Base-by-base conservation (phyloP, 225 moss, liverwort and hornwort genomes). In the Lunularia cruciata region DNA sequence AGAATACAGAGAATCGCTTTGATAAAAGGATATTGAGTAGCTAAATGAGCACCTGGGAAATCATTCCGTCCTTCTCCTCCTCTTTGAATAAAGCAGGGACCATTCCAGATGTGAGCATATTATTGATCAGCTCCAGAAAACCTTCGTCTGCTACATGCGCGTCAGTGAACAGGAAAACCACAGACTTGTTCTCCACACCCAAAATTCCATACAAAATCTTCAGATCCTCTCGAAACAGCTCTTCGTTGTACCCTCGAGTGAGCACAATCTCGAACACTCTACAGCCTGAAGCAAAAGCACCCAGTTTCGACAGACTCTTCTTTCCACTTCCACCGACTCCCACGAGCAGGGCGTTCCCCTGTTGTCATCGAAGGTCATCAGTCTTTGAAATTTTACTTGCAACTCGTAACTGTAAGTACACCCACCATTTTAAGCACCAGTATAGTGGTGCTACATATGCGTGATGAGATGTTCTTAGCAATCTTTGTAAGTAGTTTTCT, bases 251-350 rank as follows among this genome's bases (percentile, higher is more conserved):
- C 5, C 89, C 88, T 27, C 88, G 88, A 48, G 85, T 74, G 39
- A 95, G 82, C 48, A 89, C 85, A 4, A 95, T 92, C 72, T 95
- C 85, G 67, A 95, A 95, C 2, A 91, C 77, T 9, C 74, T 59
- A 27, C 89, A 88, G 71, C 89, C 92, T 0, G 89, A 84, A 4
- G 30, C 75, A 75, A 86, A 95, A 55, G 91, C 89, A 7, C 82
- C 89, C 2, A 95, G 80, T 69, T 78, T 89, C 35, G 94, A 86
- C 72, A 95, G 73, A 26, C 94, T 95, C 47, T 92, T 95, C 51
- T 95, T 95, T 1, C 94, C 94, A 75, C 94, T 95, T 18, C 94
- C 92, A 69, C 92, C 94, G 47, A 95, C 92, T 68, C 94, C 94
- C 3, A 95, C 92, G 19, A 95, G 84, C 26, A 95, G 75, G 4